Evolutionary conservation across 78 protist species (phyloP).

Genomic region (Thecamonas trahens): DNA sequence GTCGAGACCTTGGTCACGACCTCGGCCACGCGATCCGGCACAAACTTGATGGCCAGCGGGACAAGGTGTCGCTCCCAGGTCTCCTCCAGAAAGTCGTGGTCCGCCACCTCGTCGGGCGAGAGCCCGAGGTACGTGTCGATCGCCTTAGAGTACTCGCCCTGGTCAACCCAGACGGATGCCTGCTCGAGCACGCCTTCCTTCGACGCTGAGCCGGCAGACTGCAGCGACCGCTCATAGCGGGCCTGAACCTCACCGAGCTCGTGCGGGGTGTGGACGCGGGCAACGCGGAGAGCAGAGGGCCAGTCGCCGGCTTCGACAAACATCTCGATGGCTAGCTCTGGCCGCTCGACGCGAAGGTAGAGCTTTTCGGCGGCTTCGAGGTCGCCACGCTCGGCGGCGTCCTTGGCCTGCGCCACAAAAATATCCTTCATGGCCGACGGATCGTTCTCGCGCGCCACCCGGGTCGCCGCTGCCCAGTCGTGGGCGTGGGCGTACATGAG

Average conservation of each 20-base stretch:
- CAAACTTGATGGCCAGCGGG: slow-evolving; percentile 36
- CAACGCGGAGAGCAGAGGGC: slow-evolving; percentile 28
- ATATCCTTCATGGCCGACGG: slow-evolving; percentile 28
- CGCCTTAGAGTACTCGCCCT: slow-evolving; percentile 34
- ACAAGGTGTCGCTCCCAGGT: slow-evolving; percentile 51
- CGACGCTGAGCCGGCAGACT: not conserved
- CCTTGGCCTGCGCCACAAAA: slow-evolving; percentile 18
- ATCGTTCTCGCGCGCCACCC: slow-evolving; percentile 67
- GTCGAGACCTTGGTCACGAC: not conserved
- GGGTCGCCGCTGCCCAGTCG: slow-evolving; percentile 66
- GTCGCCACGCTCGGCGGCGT: slow-evolving; percentile 10
- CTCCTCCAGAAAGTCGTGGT: not conserved
- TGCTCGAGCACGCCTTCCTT: not conserved
- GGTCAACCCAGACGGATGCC: slow-evolving; percentile 24
- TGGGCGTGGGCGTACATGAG: slow-evolving; percentile 70
- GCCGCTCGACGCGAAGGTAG: slow-evolving; percentile 49
- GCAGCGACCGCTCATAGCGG: not conserved
- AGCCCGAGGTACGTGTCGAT: slow-evolving; percentile 51
- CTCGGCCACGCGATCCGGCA: slow-evolving; percentile 24
- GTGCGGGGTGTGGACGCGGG: slow-evolving; percentile 18
- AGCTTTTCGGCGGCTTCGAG: slow-evolving; percentile 50
- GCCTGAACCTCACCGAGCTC: not conserved
- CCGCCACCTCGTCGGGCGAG: not conserved
- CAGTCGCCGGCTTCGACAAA: slow-evolving; percentile 32
- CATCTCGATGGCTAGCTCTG: slow-evolving; percentile 48